Conservation (phyloP, 352 stramenopile genomes). For the Phytophthora meadii region DNA sequence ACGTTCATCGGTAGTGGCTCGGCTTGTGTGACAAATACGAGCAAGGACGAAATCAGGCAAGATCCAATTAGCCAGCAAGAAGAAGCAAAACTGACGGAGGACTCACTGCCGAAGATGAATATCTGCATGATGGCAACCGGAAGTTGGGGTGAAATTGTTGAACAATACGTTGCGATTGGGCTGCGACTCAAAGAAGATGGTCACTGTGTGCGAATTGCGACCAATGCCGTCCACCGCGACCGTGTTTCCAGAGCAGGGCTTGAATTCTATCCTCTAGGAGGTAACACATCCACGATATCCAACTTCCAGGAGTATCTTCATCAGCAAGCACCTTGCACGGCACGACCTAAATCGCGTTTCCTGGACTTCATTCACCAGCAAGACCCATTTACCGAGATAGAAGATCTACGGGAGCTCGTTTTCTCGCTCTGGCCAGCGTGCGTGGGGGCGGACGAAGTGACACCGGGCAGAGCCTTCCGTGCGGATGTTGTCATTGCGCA, state of each 20-base stretch:
- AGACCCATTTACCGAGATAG: conserved; percentile 1
- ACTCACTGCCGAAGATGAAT: conserved; percentile 26
- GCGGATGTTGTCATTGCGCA: conserved; percentile 46
- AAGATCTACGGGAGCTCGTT: conserved; percentile 24
- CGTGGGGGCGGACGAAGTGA: conserved; percentile 37
- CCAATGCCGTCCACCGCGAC: conserved; percentile 61
- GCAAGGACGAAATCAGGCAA: no score
- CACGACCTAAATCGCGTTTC: neutral
- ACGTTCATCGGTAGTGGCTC: no score
- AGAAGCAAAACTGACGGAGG: neutral
- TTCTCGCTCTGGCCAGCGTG: conserved; percentile 42
- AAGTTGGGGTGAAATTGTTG: conserved; percentile 47
- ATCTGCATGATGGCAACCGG: conserved; percentile 43
- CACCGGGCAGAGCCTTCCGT: conserved; percentile 37
- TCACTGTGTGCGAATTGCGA: conserved; percentile 80
- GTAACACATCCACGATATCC: conserved; percentile 21
- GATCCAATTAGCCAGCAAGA: no score
- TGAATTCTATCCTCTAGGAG: conserved; percentile 43
- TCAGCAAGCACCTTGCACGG: conserved; percentile 1
- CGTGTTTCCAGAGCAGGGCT: conserved; percentile 49
- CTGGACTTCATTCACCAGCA: neutral
- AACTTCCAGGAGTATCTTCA: conserved; percentile 14
- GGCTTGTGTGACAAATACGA: no score
- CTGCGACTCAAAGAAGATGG: conserved; percentile 55
- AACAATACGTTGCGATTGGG: conserved; percentile 60